phyloP scores from a whole-genome alignment of 257 asterid genomes.

The Voacanga thouarsii region DNA sequence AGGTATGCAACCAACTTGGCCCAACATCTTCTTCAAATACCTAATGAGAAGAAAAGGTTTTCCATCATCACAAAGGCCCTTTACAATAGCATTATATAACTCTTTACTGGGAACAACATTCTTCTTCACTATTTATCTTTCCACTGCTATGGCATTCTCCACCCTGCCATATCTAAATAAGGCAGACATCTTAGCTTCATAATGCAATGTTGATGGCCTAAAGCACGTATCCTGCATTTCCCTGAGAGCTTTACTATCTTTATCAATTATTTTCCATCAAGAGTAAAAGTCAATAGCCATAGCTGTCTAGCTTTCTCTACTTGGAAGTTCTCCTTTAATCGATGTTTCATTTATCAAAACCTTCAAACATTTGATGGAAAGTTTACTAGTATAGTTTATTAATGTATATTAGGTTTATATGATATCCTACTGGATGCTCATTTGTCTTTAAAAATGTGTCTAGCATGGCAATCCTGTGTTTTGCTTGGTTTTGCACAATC shows the following conservation, averaged over 20 bases:
- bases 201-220: constrained; percentile 42
- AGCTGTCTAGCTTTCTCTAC: constrained; percentile 57
- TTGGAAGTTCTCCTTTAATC: constrained; percentile 62
- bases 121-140: constrained; percentile 54
- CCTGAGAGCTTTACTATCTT: constrained; percentile 53
- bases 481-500: constrained; percentile 50
- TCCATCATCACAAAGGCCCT: constrained; percentile 52
- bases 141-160: constrained; percentile 59
- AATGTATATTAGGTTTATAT: no score
- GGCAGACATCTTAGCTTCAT: constrained; percentile 65
- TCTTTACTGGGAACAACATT: constrained; percentile 50
- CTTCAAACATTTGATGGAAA: constrained; percentile 26
- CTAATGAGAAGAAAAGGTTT: constrained; percentile 42
- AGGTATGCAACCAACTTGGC: constrained; percentile 58
- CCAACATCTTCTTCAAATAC: constrained; percentile 56
- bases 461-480: constrained; percentile 55
- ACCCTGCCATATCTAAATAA: constrained; percentile 42
- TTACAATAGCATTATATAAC: constrained; percentile 58
- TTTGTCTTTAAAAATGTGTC: constrained; percentile 8
- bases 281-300: constrained; percentile 68
- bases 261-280: constrained; percentile 56
- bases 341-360: constrained; percentile 58
- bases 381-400: neutral
- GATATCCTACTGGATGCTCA: constrained; percentile 19
- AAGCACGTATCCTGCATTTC: constrained; percentile 63